These are phyloP conservation scores for Pinus tabuliformis DNA, from an alignment of 75 land plant genomes.

Conservation along the genomic window DNA sequence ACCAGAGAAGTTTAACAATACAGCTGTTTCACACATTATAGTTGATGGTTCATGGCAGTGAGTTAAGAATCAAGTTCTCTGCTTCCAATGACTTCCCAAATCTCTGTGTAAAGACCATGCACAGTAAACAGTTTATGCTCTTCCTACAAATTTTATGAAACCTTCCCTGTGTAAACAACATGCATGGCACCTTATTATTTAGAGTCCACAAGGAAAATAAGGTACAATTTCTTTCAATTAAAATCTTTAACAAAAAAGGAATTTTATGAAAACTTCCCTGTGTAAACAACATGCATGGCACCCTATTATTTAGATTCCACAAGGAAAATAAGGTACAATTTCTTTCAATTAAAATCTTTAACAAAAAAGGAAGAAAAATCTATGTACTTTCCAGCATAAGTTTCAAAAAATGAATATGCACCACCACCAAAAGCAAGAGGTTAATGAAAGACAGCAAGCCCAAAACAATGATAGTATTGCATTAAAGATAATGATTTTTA, in stretches of 20 bases:
- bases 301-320: neutral
- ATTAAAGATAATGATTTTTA: neutral
- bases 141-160: too few relatives aligned
- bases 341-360: neutral
- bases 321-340: neutral
- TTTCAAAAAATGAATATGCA: neutral
- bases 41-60: neutral
- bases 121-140: too few relatives aligned
- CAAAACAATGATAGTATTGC: neutral
- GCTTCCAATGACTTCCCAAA: too few relatives aligned
- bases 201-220: neutral
- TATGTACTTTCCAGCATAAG: neutral
- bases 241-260: neutral
- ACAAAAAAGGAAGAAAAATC: neutral
- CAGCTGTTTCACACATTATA: neutral
- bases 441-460: neutral
- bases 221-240: neutral
- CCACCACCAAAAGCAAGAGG: neutral
- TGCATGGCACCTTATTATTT: neutral
- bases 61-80: too few relatives aligned
- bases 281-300: neutral
- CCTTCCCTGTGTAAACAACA: too few relatives aligned
- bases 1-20: neutral
- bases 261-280: too few relatives aligned
- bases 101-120: too few relatives aligned